These are phyloP conservation scores for Chlorella variabilis DNA, from an alignment of 163 green algal species.

Conservation along the genomic window DNA sequence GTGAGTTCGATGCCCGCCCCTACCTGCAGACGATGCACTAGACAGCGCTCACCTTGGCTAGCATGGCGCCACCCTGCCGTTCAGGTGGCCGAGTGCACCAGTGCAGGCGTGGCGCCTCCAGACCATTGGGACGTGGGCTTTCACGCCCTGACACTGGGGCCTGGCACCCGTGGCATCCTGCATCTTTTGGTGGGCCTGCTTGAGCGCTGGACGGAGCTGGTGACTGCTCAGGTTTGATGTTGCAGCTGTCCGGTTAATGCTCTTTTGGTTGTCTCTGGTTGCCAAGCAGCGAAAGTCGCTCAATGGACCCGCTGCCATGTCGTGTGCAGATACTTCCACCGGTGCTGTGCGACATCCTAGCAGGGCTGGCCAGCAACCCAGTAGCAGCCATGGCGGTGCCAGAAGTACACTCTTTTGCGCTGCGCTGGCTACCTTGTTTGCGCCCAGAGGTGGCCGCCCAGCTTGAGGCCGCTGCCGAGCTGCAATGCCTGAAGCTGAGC, in stretches of 20 bases:
- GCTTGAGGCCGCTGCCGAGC: neutral
- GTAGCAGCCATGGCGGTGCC: neutral
- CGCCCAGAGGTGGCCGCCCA: neutral
- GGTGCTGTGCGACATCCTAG: constrained; percentile 2
- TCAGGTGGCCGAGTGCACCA: constrained; percentile 19
- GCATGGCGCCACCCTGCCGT: no score
- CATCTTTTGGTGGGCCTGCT: neutral
- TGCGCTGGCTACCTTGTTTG: neutral
- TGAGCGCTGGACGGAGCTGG: neutral
- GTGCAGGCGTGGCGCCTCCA: neutral
- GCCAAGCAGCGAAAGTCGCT: no score
- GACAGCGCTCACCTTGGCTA: no score
- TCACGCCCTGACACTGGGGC: neutral
- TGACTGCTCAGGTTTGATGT: neutral
- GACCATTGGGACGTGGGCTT: neutral
- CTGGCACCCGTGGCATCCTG: neutral
- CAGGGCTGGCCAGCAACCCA: constrained; percentile 12
- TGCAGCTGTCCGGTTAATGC: no score
- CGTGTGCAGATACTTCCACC: constrained; percentile 7
- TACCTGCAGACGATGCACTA: neutral
- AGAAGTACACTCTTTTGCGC: neutral
- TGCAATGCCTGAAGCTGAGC: neutral
- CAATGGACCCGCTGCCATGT: no score
- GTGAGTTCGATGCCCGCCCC: neutral
- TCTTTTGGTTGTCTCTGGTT: neutral